Percentiles rank a stretch among this genome's conserved stretches.
These are phyloP conservation scores for Xylariaceae sp. DNA, from an alignment of 2,329 filamentous ascomycete genomes.

Conservation along the genomic window DNA sequence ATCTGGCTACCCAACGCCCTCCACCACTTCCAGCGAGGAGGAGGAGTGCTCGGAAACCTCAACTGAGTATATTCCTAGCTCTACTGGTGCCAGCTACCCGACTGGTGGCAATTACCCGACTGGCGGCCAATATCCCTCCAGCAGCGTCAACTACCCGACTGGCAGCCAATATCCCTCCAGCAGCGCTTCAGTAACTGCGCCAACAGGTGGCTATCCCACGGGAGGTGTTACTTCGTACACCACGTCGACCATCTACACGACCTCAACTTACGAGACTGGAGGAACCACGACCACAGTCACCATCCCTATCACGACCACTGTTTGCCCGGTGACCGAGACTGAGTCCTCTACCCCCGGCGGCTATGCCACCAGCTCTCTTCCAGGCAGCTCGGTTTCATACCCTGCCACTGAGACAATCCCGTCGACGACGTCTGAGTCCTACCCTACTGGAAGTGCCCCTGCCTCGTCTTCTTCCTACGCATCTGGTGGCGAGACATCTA, in stretches of 20 bases:
- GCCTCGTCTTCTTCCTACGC: not conserved
- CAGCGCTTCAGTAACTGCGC: too few species aligned
- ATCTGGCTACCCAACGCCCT: too few species aligned
- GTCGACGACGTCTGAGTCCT: not conserved
- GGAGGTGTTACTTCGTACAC: conserved; percentile 22
- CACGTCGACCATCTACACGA: conserved; percentile 34
- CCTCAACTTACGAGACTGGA: conserved; percentile 20
- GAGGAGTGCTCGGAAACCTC: too few species aligned
- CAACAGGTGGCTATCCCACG: not conserved
- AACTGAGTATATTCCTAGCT: not conserved
- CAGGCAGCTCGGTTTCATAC: too few species aligned
- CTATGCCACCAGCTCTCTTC: too few species aligned
- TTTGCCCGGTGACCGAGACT: not conserved
- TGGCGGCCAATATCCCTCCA: not conserved
- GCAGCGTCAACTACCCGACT: conserved; percentile 2
- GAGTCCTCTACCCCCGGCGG: too few species aligned
- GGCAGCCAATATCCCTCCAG: not conserved
- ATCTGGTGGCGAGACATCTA: not conserved
- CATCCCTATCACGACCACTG: conserved; percentile 10
- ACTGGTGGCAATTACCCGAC: not conserved
- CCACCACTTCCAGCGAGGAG: too few species aligned
- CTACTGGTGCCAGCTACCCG: too few species aligned
- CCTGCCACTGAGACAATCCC: not conserved
- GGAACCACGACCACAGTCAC: conserved; percentile 22
- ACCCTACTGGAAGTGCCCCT: not conserved